Evolutionary conservation across 371 early-diverging fungal genomes (phyloP), one percentile per base, ranked within the genome.

Genomic region (Mucor lusitanicus): DNA sequence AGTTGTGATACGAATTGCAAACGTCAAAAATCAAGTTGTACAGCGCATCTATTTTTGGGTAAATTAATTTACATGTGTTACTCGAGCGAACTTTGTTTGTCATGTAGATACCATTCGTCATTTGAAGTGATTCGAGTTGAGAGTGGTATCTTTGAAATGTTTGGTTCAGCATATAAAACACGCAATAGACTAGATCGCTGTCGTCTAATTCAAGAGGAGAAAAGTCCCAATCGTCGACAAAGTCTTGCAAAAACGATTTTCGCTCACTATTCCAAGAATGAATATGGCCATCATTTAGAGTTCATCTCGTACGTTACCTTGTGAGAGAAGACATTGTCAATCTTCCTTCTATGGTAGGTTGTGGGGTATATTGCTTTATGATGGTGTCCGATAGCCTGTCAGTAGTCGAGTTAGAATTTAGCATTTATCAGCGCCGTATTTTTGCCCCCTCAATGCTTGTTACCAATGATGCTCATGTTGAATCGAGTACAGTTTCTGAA

Each of bases 1-100:
- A 79, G 39, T 81, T 78, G 72, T 90, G 90, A 70, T 93, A 92
- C 17, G 88, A 88, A 54, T 88, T 82, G 63, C 82, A 85, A 61
- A 90, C 75, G 61, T 87, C 87, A 71, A 88, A 79, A 23, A 90
- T 79, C 70, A 91, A 88, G 44, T 81, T 74, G 64, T 87, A 87
- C 69, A 90, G 72, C 39, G 80, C 75, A 50, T 84, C 90, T 89
- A 30, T 28, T 42, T 23, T 61, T 21, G 53, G 46, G 9, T 37
- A 59, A 11, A 56, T 39, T 39, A 63, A n/a, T 37, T 15, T 33
- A 59, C n/a, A 33, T 6, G 44, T 15, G 28, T 39, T 30, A 19
- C 33, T 53, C 13, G 9, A 27, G 23, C 11, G 1, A 37, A 37
- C 37, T 13, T 37, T 37, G 13, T 37, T 37, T 53, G 27, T 53